Evolutionary conservation across 1,284 basidiomycete species (phyloP), one percentile per base, ranked within the genome.

Genomic region (Boletus albobrunnescens): DNA sequence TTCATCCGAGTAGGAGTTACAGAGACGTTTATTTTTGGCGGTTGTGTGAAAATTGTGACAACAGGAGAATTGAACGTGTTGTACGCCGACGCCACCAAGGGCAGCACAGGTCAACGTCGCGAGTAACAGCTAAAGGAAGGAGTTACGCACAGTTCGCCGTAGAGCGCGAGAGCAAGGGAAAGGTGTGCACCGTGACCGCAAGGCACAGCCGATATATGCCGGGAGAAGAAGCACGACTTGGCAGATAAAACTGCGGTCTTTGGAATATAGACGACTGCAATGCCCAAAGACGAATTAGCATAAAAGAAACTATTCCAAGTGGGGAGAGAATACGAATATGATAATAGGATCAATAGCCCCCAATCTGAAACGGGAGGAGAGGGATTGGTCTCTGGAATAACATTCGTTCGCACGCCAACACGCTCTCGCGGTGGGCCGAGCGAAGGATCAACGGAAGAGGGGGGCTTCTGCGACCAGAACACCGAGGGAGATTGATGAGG

Each of bases 221-320:
- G 60, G 28, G 74, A 69, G 40, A 81, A 57, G 28, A 70, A 67
- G 61, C 77, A 84, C 1, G 77, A 76, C 54, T 72, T 74, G 38
- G 71, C 71, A 16, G 86, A 88, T 8, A 89, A 69, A n/a, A 88
- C 73, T 32, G 77, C 71, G 45, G 68, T 56, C 60, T 81, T 85
- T 26, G 84, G 81, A 52, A 89, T 87, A 35, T 71, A 70, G 13
- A 80, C 82, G 42, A 88, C 87, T 89, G 53, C 16, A 27, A 49
- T 33, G 12, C n/a, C 39, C 24, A 41, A 41, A 26, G 41, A 53
- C 31, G 19, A 23, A 41, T 67, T 28, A 63, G 58, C 28, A 49
- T 30, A 3, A 23, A 28, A 42, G 30, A 45, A 44, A 14, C 12
- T 27, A 28, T 36, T 22, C 42, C 24, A 33, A 44, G 17, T 16